phyloP scores from a whole-genome alignment of 805 yeast genomes.

The Kuraishia borneana region DNA sequence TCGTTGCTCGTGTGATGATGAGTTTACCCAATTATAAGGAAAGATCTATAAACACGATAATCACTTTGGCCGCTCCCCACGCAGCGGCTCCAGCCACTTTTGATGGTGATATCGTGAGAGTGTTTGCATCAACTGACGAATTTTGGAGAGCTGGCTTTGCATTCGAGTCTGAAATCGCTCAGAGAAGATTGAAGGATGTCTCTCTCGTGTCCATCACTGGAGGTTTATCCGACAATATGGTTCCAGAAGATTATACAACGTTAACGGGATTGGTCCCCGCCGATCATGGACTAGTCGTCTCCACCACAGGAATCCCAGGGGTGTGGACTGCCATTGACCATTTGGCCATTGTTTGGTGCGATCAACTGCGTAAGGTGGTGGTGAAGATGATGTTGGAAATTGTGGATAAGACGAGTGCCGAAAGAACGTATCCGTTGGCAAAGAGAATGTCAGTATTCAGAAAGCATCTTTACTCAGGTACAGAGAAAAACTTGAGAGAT shows the following conservation, averaged over 20 bases:
- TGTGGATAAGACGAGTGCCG: constrained; percentile 33
- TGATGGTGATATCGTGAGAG: constrained; percentile 74
- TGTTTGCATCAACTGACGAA: constrained; percentile 63
- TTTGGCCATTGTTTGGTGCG: constrained; percentile 94
- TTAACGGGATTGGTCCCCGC: constrained; percentile 62
- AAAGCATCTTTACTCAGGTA: constrained; percentile 36
- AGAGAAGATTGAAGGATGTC: constrained; percentile 39
- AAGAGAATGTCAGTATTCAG: constrained; percentile 52
- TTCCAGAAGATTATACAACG: constrained; percentile 87
- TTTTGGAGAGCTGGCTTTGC: constrained; percentile 67
- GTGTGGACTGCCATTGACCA: constrained; percentile 96
- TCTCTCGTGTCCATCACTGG: constrained; percentile 83
- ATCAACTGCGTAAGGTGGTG: constrained; percentile 60
- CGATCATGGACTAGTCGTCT: constrained; percentile 70
- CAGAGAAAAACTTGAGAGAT: constrained; percentile 29
- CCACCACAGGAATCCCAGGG: constrained; percentile 74
- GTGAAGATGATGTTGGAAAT: constrained; percentile 50
- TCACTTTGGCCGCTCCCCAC: constrained; percentile 88
- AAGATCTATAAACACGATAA: constrained; percentile 68
- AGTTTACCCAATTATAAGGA: constrained; percentile 66
- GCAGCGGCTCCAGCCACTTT: constrained; percentile 87
- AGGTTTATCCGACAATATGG: constrained; percentile 63
- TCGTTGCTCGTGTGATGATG: constrained; percentile 79
- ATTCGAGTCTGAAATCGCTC: constrained; percentile 23
- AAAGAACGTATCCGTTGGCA: constrained; percentile 38